Base-by-base conservation (phyloP, 352 stramenopile species). In the Pythium dissimile region DNA sequence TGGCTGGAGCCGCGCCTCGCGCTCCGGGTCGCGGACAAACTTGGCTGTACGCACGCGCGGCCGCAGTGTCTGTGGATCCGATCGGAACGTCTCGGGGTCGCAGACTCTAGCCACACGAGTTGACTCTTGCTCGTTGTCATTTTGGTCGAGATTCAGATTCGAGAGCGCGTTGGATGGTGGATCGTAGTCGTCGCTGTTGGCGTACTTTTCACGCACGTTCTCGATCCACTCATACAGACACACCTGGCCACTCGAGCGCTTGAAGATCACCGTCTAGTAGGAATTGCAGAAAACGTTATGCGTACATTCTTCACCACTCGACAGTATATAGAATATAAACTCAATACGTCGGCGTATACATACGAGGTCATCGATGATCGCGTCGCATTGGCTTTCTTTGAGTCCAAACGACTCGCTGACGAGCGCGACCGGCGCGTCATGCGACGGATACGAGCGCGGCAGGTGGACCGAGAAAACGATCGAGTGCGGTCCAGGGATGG, bases 161-260 rank as follows among this genome's bases (percentile, higher is more conserved):
- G 21, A 30, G 9, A 54, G 16, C 1, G 49, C 21, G 51, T 62
- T 28, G 12, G 62, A 31, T 16, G 54, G 9, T 4, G 47, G 39
- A 49, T 74, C 63, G 23, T 75, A 53, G 42, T 83, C n/a, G n/a
- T n/a, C 73, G 49, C 61, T 74, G 46, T 73, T 76, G 9, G 62
- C 67, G 49, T 88, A 92, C 42, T 73, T 80, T 42, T 94, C 85
- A 13, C 82, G 81, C 21, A 91, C 81, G 61, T 79, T 75, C 62
- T 91, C 85, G 35, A 92, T 86, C 85, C 85, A 94, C 61, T 94
- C 82, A 55, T 94, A 94, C 1, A 94, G 71, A 67, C 85, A 94
- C 34, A 89, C 82, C 59, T 92, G 82, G 10, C 80, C 79, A n/a
- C 65, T 81, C 20, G 80, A 86, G 15, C 81, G 77, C 49, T 87